A percentile compares a stretch with the other conserved stretches of the same genome.
phyloP scores from a whole-genome alignment of 768 basidiomycete genomes.

The Russula dissimulans region DNA sequence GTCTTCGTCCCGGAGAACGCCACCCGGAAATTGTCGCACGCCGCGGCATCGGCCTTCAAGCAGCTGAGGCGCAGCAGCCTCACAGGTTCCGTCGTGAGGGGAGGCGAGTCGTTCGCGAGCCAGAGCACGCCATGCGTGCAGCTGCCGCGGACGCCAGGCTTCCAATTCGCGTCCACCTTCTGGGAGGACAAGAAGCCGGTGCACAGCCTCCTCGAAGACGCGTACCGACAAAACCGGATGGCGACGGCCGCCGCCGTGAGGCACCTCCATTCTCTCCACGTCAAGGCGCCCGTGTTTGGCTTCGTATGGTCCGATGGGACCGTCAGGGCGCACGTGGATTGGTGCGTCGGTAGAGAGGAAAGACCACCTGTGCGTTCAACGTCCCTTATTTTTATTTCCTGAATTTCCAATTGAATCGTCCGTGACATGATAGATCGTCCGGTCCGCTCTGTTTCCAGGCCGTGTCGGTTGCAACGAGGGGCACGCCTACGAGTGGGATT shows the following conservation, averaged over 20 bases:
- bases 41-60: slow-evolving; percentile 40
- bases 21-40: slow-evolving; percentile 35
- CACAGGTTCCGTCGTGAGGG: slow-evolving; percentile 30
- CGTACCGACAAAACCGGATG: slow-evolving; percentile 52
- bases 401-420: not conserved
- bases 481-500: slow-evolving; percentile 41
- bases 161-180: slow-evolving; percentile 46
- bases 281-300: slow-evolving; percentile 42
- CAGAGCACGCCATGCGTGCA: slow-evolving; percentile 43
- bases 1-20: slow-evolving; percentile 36
- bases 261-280: slow-evolving; percentile 39
- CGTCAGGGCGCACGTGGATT: slow-evolving; percentile 48
- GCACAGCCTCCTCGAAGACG: slow-evolving; percentile 40
- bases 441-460: slow-evolving; percentile 41
- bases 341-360: slow-evolving; percentile 29
- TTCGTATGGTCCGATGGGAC: slow-evolving; percentile 44
- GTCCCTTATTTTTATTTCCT: not conserved
- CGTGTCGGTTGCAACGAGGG: slow-evolving; percentile 19
- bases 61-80: slow-evolving; percentile 35
- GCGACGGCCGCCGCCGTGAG: slow-evolving; percentile 41
- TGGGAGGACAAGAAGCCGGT: slow-evolving; percentile 56
- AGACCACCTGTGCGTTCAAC: slow-evolving; percentile 2
- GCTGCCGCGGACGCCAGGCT: slow-evolving; percentile 37
- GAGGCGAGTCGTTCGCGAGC: slow-evolving; percentile 40
- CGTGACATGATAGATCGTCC: slow-evolving; percentile 31